Percentiles rank a stretch among this genome's conserved stretches.
Evolutionary conservation across 768 basidiomycete genomes (phyloP).

Genomic region (Tulasnella sp.): DNA sequence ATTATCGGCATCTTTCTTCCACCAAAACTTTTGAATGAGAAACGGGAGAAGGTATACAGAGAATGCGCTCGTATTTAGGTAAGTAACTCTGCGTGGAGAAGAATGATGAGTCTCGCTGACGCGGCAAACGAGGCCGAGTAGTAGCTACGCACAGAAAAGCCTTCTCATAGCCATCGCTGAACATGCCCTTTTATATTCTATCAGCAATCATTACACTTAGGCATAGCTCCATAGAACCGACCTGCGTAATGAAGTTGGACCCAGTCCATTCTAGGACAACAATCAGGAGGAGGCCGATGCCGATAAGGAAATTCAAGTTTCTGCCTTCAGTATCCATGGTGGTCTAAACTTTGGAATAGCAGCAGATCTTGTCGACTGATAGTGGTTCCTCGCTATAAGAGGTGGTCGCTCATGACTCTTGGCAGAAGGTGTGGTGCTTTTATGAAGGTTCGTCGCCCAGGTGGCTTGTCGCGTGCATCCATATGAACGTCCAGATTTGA

Average conservation of each 20-base stretch:
- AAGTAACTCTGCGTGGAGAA: constrained; percentile 57
- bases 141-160: constrained; percentile 64
- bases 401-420: not conserved
- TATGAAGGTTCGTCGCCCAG: not conserved
- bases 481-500: not conserved
- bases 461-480: not conserved
- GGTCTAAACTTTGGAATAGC: not conserved
- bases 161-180: constrained; percentile 70
- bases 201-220: constrained; percentile 14
- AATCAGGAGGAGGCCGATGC: constrained; percentile 59
- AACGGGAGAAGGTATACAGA: constrained; percentile 68
- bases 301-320: constrained; percentile 41
- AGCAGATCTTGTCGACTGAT: not conserved
- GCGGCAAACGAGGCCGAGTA: not conserved
- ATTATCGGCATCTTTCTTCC: not conserved
- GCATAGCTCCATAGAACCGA: constrained; percentile 26
- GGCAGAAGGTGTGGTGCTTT: not conserved
- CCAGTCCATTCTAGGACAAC: constrained; percentile 85
- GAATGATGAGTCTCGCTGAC: constrained; percentile 18
- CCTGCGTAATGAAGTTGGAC: constrained; percentile 83
- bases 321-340: constrained; percentile 11
- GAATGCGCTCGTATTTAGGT: constrained; percentile 88
- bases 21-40: constrained; percentile 33
- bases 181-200: constrained; percentile 34
- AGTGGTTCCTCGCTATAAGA: not conserved